These are phyloP conservation scores for Scalesia atractyloides DNA, from an alignment of 129 eudicot genomes.

Conservation along the genomic window DNA sequence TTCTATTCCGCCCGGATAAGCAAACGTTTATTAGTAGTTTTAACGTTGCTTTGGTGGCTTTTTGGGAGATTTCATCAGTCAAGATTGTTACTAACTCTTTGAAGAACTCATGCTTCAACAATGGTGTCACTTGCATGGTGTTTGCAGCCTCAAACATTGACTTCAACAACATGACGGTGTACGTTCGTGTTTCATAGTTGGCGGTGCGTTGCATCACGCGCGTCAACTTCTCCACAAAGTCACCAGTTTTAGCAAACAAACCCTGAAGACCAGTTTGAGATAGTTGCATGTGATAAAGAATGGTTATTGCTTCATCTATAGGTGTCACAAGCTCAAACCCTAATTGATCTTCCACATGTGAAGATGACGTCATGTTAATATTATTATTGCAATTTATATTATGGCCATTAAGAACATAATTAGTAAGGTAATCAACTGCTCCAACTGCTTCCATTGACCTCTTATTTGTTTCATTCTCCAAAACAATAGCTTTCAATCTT, in stretches of 20 bases:
- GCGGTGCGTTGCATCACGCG: constrained; percentile 35
- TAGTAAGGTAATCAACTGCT: constrained; percentile 39
- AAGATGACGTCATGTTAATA: not conserved
- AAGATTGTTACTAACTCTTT: constrained; percentile 39
- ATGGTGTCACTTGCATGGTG: constrained; percentile 15
- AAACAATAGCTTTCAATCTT: constrained; percentile 45
- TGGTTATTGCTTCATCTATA: constrained; percentile 38
- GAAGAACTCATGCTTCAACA: constrained; percentile 41
- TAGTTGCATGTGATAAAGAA: constrained; percentile 41
- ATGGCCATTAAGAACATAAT: constrained; percentile 23
- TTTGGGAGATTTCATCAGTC: constrained; percentile 42
- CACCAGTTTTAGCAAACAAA: constrained; percentile 10
- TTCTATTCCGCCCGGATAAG: constrained; percentile 54
- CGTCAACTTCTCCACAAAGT: constrained; percentile 37
- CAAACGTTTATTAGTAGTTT: constrained; percentile 44
- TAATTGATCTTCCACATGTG: constrained; percentile 9
- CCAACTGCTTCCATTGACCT: constrained; percentile 54
- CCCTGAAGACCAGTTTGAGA: constrained; percentile 34
- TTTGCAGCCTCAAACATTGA: constrained; percentile 35
- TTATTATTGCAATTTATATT: not conserved
- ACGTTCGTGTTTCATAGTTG: constrained; percentile 46
- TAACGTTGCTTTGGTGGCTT: constrained; percentile 51
- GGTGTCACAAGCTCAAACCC: constrained; percentile 27
- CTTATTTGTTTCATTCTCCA: constrained; percentile 48
- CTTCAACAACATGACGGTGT: constrained; percentile 35